These are phyloP conservation scores for Penicillium antarcticum DNA, from an alignment of 495 filamentous ascomycete genomes.

Conservation along the genomic window DNA sequence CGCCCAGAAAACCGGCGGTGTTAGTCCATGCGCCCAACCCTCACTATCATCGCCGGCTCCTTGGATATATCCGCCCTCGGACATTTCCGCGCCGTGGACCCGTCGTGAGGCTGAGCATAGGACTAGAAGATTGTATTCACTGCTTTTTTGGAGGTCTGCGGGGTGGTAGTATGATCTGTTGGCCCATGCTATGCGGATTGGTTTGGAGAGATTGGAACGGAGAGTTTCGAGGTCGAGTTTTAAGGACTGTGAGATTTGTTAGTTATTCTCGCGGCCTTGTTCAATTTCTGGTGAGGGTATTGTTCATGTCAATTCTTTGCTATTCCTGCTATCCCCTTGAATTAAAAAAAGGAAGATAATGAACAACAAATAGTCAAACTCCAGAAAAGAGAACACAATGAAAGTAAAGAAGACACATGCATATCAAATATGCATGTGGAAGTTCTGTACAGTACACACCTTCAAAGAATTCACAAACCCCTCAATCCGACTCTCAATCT, in stretches of 20 bases:
- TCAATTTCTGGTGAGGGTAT: neutral
- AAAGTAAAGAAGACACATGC: too few species aligned
- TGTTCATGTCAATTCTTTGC: neutral
- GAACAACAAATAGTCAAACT: neutral
- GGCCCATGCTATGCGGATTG: slow-evolving; percentile 42
- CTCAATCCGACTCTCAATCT: slow-evolving; percentile 67
- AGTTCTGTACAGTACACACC: slow-evolving; percentile 24
- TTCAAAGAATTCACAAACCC: slow-evolving; percentile 62
- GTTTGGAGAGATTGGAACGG: slow-evolving; percentile 33
- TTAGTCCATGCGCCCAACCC: slow-evolving; percentile 79
- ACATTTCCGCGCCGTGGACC: slow-evolving; percentile 61
- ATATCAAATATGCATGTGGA: neutral
- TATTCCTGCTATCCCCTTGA: slow-evolving; percentile 2
- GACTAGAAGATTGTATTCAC: slow-evolving; percentile 58
- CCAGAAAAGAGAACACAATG: too few species aligned
- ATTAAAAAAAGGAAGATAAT: neutral
- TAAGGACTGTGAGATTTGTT: slow-evolving; percentile 36
- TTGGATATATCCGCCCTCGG: slow-evolving; percentile 80
- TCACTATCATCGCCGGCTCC: slow-evolving; percentile 93
- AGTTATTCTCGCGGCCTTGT: neutral
- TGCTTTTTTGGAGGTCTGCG: slow-evolving; percentile 35
- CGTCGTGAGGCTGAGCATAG: slow-evolving; percentile 78
- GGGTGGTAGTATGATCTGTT: slow-evolving; percentile 39
- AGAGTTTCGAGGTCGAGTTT: slow-evolving; percentile 47
- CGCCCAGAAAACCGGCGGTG: slow-evolving; percentile 74